Evolutionary conservation across 805 yeast genomes (phyloP).

Genomic region (Wickerhamomyces kurtzmanii): DNA sequence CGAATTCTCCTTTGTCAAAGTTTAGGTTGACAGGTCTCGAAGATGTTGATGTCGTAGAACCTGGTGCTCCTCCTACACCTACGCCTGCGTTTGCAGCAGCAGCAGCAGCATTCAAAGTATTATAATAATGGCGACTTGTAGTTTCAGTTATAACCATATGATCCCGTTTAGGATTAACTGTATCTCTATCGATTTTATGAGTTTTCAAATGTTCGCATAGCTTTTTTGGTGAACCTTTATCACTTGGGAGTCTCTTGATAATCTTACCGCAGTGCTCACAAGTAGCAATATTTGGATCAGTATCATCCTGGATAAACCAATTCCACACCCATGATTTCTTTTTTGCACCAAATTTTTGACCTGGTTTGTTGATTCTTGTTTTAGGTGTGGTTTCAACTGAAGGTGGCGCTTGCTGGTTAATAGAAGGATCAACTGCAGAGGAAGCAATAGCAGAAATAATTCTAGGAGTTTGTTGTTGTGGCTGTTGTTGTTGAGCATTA

Average conservation of each 20-base stretch:
- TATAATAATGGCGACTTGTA: conserved; percentile 23
- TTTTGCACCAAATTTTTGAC: conserved; percentile 50
- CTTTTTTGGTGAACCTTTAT: conserved; percentile 52
- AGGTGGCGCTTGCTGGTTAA: background rate
- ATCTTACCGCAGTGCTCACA: conserved; percentile 45
- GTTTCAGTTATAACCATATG: conserved; percentile 27
- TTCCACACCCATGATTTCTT: conserved; percentile 57
- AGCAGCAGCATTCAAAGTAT: conserved; percentile 12
- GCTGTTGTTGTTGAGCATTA: background rate
- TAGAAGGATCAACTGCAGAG: conserved; percentile 2
- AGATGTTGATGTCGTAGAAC: conserved; percentile 1
- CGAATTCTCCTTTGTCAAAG: conserved; percentile 15
- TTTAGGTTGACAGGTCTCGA: background rate
- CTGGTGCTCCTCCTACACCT: background rate
- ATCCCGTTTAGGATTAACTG: conserved; percentile 29
- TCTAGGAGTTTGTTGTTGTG: conserved; percentile 1
- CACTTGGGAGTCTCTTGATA: conserved; percentile 36
- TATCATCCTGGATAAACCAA: conserved; percentile 45
- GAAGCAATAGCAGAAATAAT: conserved; percentile 1
- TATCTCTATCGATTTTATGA: conserved; percentile 33
- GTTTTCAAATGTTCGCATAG: conserved; percentile 46
- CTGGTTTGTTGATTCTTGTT: conserved; percentile 33
- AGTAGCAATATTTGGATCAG: conserved; percentile 38
- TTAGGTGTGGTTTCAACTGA: conserved; percentile 6
- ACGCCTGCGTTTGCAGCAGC: conserved; percentile 2